A percentile compares a stretch with the other conserved stretches of the same genome.
These are phyloP conservation scores for Antitrichia curtipendula DNA, from an alignment of 225 moss, liverwort and hornwort genomes.

Conservation along the genomic window DNA sequence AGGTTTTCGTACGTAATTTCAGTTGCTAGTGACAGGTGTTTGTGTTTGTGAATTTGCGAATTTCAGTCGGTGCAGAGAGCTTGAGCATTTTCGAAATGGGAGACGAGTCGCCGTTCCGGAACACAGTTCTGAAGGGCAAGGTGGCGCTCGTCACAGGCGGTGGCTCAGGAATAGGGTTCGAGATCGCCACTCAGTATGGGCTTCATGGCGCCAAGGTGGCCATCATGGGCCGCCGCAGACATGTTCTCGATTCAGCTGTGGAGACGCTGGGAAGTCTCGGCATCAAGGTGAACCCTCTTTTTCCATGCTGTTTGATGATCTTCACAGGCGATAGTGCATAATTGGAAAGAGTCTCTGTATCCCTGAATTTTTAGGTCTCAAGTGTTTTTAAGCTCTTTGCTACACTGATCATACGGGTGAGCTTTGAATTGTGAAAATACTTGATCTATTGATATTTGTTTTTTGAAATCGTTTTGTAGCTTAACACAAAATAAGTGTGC, in stretches of 20 bases:
- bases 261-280: conserved; percentile 39
- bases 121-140: conserved; percentile 36
- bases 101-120: conserved; percentile 28
- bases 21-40: neutral
- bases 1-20: too few species aligned
- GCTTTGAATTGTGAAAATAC: neutral
- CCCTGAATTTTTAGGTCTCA: neutral
- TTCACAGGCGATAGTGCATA: neutral
- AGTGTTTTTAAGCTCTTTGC: neutral
- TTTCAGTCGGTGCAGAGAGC: neutral
- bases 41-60: neutral
- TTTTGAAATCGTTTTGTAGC: neutral
- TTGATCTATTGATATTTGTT: neutral
- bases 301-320: neutral
- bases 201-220: conserved; percentile 79
- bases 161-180: conserved; percentile 73
- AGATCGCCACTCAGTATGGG: conserved; percentile 72
- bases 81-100: neutral
- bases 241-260: conserved; percentile 55
- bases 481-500: neutral
- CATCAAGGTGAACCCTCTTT: conserved; percentile 29
- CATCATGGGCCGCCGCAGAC: conserved; percentile 76
- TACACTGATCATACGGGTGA: neutral
- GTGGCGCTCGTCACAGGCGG: conserved; percentile 88
- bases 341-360: neutral